Evolutionary conservation across 164 flowering plant genomes (phyloP).

Genomic region (Kalanchoe fedtschenkoi): DNA sequence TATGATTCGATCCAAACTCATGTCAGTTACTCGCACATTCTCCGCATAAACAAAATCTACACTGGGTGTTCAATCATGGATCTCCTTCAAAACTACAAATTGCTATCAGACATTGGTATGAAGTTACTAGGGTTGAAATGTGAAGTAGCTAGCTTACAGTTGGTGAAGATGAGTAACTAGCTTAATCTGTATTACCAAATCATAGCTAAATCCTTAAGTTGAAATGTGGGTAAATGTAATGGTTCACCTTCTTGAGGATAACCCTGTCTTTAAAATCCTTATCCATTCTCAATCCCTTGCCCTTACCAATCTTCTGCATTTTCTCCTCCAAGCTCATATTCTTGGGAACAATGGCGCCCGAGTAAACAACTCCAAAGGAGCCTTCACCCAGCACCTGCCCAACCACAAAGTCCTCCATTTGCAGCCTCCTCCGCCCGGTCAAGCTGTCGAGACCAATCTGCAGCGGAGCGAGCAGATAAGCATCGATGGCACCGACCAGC

Average conservation of each 20-base stretch:
- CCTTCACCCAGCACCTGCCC: conserved; percentile 82
- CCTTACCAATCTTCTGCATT: conserved; percentile 27
- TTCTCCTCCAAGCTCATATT: conserved; percentile 37
- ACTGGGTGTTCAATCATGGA: no score
- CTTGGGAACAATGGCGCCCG: conserved; percentile 74
- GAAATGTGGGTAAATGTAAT: background rate
- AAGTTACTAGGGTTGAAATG: no score
- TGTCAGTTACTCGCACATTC: no score
- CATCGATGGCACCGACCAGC: conserved; percentile 79
- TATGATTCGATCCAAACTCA: conserved; percentile 20
- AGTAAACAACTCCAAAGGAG: conserved; percentile 82
- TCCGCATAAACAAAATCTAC: no score
- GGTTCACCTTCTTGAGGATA: conserved; percentile 67
- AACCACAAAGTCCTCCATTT: conserved; percentile 62
- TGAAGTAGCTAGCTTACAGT: no score
- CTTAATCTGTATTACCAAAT: no score
- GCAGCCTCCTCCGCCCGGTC: conserved; percentile 55
- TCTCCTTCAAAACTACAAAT: no score
- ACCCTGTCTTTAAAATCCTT: conserved; percentile 69
- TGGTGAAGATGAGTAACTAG: no score
- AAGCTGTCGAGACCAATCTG: conserved; percentile 61
- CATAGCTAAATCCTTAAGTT: no score
- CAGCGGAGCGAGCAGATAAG: conserved; percentile 78
- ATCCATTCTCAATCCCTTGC: conserved; percentile 30
- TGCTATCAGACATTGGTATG: no score